Evolutionary conservation across 2,329 filamentous ascomycete species (phyloP), one percentile per base, ranked within the genome.

Genomic region (Sporothrix schenckii): DNA sequence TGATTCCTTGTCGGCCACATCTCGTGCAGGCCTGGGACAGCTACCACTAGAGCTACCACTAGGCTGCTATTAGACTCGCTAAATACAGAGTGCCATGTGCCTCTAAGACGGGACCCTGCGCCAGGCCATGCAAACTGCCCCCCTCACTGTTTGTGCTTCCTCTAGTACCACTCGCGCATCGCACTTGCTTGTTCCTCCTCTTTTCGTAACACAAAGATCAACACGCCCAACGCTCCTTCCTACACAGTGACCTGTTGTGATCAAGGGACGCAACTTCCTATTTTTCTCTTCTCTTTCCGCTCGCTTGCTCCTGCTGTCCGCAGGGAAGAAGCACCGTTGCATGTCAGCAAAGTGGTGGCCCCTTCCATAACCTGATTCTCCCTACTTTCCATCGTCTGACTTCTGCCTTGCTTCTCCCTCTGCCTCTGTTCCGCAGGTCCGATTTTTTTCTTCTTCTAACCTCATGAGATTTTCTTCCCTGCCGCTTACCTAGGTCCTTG

Each of bases 41-140:
- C 39, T 4, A 19, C 56, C 34, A 39, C 34, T 16, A 14, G 24
- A 34, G 39, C 39, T 21, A 16, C 34, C 39, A 16, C 5, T 50
- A 24, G 39, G 39, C 58, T 13, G 11, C 56, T n/a, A 39, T 11
- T 16, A 47, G n/a, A 44, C 39, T 49, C 44, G 69, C 66, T 66
- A 71, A 71, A 66, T 68, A 65, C 65, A 68, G 63, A 68, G 66
- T 65, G 56, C 58, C 58, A 63, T 70, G 54, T 58, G 66, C 50
- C 27, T 41, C n/a, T 30, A 24, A 10, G 56, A 44, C 21, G 21
- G 58, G 27, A 54, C 69, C 69, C 69, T 54, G 69, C 69, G 53
- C 63, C 30, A 53, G 54, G 39, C 54, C 34, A 70, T 58, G 63
- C 69, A 52, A 53, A 52, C 53, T n/a, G n/a, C 53, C 41, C 65